A percentile compares a stretch with the other conserved stretches of the same genome.
Evolutionary conservation across 1,139 yeast species (phyloP).

Genomic region (Wickerhamiella pararugosa): DNA sequence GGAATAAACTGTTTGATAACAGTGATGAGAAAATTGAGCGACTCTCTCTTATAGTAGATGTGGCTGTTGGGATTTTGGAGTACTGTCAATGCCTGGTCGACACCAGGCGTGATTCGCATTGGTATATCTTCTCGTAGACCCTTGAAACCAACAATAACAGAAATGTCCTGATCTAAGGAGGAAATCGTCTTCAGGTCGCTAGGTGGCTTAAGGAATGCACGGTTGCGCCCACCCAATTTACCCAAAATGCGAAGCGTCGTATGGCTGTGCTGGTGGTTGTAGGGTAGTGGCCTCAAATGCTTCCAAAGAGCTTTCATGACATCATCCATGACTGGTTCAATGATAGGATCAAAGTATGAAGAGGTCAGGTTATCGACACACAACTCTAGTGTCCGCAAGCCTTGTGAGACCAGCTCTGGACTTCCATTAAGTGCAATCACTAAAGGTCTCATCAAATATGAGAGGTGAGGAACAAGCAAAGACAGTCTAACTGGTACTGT

Average conservation of each 20-base stretch:
- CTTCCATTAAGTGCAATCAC: slow-evolving; percentile 83
- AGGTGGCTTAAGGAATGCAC: slow-evolving; percentile 68
- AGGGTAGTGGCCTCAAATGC: slow-evolving; percentile 82
- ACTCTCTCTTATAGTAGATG: slow-evolving; percentile 55
- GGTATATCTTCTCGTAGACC: slow-evolving; percentile 52
- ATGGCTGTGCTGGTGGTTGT: slow-evolving; percentile 82
- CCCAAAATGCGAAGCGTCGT: slow-evolving; percentile 88
- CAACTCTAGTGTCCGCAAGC: slow-evolving; percentile 82
- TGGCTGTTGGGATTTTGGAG: slow-evolving; percentile 55
- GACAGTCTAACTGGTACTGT: slow-evolving; percentile 92
- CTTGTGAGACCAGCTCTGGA: slow-evolving; percentile 86
- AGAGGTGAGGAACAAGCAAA: slow-evolving; percentile 83
- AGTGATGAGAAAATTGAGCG: slow-evolving; percentile 56
- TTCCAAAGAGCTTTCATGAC: slow-evolving; percentile 89
- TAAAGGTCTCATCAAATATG: slow-evolving; percentile 75
- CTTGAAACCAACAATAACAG: slow-evolving; percentile 53
- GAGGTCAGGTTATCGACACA: slow-evolving; percentile 95
- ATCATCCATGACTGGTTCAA: slow-evolving; percentile 89
- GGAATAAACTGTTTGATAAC: slow-evolving; percentile 59
- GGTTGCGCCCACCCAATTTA: slow-evolving; percentile 89
- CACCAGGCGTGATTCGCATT: slow-evolving; percentile 69
- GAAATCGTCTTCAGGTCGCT: slow-evolving; percentile 41
- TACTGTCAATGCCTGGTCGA: slow-evolving; percentile 49
- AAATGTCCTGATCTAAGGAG: slow-evolving; percentile 50
- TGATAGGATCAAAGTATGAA: slow-evolving; percentile 90